phyloP scores from a whole-genome alignment of 805 yeast species.

The Nakazawaea wyomingensis region DNA sequence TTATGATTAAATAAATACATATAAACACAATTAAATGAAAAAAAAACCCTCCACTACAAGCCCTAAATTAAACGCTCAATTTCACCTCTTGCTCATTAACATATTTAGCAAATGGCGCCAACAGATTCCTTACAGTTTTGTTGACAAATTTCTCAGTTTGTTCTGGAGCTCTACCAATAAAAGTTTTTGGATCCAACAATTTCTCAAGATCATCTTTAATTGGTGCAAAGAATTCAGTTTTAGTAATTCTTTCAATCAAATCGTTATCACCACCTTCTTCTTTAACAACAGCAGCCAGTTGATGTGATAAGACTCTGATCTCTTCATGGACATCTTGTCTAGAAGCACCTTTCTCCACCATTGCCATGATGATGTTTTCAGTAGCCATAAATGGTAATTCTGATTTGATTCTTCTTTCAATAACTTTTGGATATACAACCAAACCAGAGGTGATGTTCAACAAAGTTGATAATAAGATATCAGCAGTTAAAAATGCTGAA shows the following conservation, averaged over 20 bases:
- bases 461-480: constrained; percentile 83
- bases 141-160: constrained; percentile 92
- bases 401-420: constrained; percentile 89
- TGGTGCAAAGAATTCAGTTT: constrained; percentile 79
- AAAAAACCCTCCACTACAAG: background rate
- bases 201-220: constrained; percentile 78
- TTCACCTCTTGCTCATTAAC: constrained; percentile 68
- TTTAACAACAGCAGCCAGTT: constrained; percentile 95
- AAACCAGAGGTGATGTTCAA: constrained; percentile 90
- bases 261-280: constrained; percentile 99
- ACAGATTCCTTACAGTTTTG: constrained; percentile 78
- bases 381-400: constrained; percentile 99
- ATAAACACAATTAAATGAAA: no score
- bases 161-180: constrained; percentile 97
- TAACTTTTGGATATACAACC: constrained; percentile 98
- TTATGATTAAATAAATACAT: no score
- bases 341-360: constrained; percentile 96
- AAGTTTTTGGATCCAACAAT: constrained; percentile 86
- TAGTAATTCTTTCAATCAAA: constrained; percentile 79
- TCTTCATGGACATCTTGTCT: constrained; percentile 98
- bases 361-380: constrained; percentile 98
- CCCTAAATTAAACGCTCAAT: constrained; percentile 57
- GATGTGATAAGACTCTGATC: constrained; percentile 93
- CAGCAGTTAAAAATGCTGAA: constrained; percentile 94
- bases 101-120: constrained; percentile 55